A percentile compares a stretch with the other conserved stretches of the same genome.
phyloP scores from a whole-genome alignment of 192 early-diverging fungal genomes.

The Mortierella claussenii region DNA sequence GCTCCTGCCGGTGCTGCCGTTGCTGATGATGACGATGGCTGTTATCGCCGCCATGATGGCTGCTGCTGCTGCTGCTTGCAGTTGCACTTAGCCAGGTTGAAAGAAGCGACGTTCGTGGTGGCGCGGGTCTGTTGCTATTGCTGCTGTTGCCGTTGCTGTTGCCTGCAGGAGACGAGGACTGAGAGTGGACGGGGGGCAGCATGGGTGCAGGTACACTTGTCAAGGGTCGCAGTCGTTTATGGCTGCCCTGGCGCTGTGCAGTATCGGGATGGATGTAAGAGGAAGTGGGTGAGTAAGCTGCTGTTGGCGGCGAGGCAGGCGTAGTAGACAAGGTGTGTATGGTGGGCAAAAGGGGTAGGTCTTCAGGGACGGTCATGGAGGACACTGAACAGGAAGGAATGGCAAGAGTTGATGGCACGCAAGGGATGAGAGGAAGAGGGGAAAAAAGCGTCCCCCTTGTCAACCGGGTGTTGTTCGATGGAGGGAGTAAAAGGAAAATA shows the following conservation, averaged over 20 bases:
- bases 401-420: no score
- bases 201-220: slow-evolving; percentile 17
- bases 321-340: no score
- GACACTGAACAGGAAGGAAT: no score
- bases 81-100: slow-evolving; percentile 25
- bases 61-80: background rate
- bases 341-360: no score
- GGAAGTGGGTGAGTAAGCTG: no score
- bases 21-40: background rate
- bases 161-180: slow-evolving; percentile 9
- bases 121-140: background rate
- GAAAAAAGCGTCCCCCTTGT: no score
- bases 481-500: no score
- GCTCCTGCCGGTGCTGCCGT: background rate
- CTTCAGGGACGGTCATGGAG: no score
- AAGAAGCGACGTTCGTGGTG: slow-evolving; percentile 25
- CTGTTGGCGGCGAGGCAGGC: no score
- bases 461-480: no score
- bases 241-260: background rate
- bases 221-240: slow-evolving; percentile 17
- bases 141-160: no score
- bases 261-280: background rate
- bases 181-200: slow-evolving; percentile 34
- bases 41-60: background rate
- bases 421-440: no score